phyloP scores from a whole-genome alignment of 139 green algal species.

The Pleodorina starrii region DNA sequence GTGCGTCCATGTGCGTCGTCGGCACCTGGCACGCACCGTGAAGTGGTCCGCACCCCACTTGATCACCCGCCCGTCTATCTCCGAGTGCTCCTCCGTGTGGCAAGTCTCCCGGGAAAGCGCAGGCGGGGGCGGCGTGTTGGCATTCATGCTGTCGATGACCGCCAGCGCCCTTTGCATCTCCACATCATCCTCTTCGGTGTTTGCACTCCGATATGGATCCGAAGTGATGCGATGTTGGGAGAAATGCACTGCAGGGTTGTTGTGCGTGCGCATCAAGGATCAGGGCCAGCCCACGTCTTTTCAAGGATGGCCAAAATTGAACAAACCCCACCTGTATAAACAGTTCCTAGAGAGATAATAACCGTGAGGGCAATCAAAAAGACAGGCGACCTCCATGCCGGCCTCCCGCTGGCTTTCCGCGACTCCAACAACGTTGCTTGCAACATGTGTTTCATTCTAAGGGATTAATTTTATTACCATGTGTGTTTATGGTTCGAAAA shows the following conservation, averaged over 20 bases:
- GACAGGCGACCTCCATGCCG: slow-evolving; percentile 10
- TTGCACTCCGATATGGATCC: slow-evolving; percentile 14
- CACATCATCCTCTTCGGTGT: slow-evolving; percentile 40
- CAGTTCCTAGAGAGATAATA: neutral
- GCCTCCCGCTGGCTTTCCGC: too few species aligned
- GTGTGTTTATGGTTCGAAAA: too few species aligned
- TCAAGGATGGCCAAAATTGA: neutral
- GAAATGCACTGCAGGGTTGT: slow-evolving; percentile 21
- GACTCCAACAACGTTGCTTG: slow-evolving; percentile 10
- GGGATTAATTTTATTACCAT: too few species aligned
- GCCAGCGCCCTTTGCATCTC: slow-evolving; percentile 38
- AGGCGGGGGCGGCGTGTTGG: slow-evolving; percentile 22
- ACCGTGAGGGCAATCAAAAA: neutral
- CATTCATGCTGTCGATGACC: slow-evolving; percentile 48
- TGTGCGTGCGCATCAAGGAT: neutral
- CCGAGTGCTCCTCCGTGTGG: slow-evolving; percentile 50
- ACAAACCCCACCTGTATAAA: slow-evolving; percentile 18
- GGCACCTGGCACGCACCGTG: slow-evolving; percentile 33
- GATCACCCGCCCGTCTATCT: slow-evolving; percentile 57
- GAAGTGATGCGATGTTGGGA: neutral
- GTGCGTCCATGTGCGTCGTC: neutral
- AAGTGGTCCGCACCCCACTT: slow-evolving; percentile 59
- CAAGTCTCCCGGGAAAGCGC: slow-evolving; percentile 29
- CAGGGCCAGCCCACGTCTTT: neutral
- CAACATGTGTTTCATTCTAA: neutral